Conservation (phyloP, 805 yeast species). For the Cyberlindnera suaveolens region DNA sequence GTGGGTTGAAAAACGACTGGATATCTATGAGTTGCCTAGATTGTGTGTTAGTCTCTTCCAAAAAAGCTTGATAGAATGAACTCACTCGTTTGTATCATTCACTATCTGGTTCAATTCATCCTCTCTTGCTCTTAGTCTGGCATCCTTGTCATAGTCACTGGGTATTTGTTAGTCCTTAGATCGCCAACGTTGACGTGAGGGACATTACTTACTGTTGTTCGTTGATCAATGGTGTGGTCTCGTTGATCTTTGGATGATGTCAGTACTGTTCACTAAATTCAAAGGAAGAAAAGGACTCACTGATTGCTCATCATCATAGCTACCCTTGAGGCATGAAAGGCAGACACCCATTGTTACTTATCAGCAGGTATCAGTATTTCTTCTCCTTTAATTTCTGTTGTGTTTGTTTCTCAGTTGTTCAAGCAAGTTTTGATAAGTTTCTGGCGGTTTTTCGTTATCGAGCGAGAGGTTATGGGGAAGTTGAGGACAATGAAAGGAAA, state of each 20-base stretch:
- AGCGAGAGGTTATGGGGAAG: no score
- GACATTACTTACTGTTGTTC: slow-evolving; percentile 9
- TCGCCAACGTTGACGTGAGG: no score
- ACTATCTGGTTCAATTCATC: slow-evolving; percentile 41
- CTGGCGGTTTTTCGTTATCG: no score
- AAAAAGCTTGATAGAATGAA: background rate
- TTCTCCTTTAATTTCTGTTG: slow-evolving; percentile 1
- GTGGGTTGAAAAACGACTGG: slow-evolving; percentile 18
- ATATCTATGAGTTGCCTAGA: slow-evolving; percentile 18
- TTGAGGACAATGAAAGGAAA: no score
- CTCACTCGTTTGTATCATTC: slow-evolving; percentile 30
- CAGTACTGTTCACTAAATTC: slow-evolving; percentile 16
- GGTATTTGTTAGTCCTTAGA: no score
- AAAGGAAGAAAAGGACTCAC: slow-evolving; percentile 27
- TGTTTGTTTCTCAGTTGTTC: no score
- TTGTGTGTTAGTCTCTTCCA: slow-evolving; percentile 1
- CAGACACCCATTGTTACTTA: slow-evolving; percentile 37
- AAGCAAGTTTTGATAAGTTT: no score
- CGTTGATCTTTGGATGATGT: slow-evolving; percentile 25
- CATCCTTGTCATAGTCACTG: slow-evolving; percentile 20
- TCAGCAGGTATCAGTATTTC: background rate
- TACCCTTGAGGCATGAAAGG: slow-evolving; percentile 37
- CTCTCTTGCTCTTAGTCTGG: slow-evolving; percentile 29
- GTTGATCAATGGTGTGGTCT: slow-evolving; percentile 30
- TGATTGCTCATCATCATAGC: slow-evolving; percentile 32